phyloP scores from a whole-genome alignment of 768 basidiomycete genomes.

The Xerocomus brunneocitrinus region DNA sequence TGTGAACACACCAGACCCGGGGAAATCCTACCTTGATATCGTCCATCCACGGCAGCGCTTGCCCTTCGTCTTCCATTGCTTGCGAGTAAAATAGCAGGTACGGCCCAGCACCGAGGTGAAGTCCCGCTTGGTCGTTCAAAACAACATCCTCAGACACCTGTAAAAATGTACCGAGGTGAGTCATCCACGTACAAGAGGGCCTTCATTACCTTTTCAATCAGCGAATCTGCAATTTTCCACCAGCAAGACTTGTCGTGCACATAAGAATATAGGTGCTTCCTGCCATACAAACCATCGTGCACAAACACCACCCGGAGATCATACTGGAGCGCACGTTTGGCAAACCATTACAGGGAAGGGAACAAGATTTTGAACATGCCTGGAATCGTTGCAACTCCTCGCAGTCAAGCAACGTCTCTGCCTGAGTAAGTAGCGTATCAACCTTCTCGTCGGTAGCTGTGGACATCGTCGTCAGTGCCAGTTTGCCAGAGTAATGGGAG shows the following conservation, averaged over 20 bases:
- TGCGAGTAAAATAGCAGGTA: conserved; percentile 70
- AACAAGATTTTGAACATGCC: conserved; percentile 33
- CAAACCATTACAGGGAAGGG: background rate
- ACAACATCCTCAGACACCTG: conserved; percentile 71
- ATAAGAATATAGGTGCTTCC: conserved; percentile 77
- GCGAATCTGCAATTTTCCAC: conserved; percentile 79
- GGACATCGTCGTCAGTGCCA: background rate
- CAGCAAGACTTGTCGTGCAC: conserved; percentile 58
- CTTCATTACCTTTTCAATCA: conserved; percentile 53
- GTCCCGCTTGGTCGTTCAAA: conserved; percentile 61
- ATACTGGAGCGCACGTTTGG: conserved; percentile 44
- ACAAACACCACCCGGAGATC: conserved; percentile 75
- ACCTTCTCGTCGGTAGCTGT: conserved; percentile 54
- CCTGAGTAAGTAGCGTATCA: conserved; percentile 39
- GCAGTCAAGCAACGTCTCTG: conserved; percentile 49
- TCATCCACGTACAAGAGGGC: background rate
- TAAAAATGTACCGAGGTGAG: background rate
- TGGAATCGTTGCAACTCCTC: conserved; percentile 60
- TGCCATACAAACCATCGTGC: conserved; percentile 72
- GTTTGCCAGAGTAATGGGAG: background rate
- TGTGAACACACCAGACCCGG: background rate
- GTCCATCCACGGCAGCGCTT: conserved; percentile 23
- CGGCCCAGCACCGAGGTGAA: conserved; percentile 74
- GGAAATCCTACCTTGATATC: conserved; percentile 23
- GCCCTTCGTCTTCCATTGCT: conserved; percentile 19